Conservation (phyloP, 208 protist species). For the Leishmania martiniquensis region DNA sequence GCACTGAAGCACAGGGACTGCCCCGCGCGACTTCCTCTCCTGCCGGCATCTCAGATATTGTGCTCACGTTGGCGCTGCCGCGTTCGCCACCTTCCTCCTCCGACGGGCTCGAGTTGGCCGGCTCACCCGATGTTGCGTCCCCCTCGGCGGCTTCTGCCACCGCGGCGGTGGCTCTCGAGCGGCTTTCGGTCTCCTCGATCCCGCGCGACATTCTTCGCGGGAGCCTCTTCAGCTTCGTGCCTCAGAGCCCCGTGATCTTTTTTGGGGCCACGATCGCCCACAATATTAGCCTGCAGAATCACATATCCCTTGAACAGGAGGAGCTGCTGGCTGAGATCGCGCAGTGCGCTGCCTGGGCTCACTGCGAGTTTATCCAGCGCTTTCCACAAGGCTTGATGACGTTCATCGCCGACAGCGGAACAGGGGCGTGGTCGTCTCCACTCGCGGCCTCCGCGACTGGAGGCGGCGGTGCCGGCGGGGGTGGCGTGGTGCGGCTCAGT, state of each 20-base stretch:
- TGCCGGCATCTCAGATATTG: slow-evolving; percentile 1
- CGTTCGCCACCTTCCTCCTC: background rate
- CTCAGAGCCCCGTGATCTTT: slow-evolving; percentile 71
- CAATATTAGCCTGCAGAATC: slow-evolving; percentile 74
- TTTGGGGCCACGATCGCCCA: slow-evolving; percentile 75
- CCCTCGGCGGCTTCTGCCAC: background rate
- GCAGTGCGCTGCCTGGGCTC: slow-evolving; percentile 45
- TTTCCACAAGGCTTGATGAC: slow-evolving; percentile 74
- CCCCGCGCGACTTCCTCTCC: slow-evolving; percentile 3
- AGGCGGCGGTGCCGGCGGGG: slow-evolving; percentile 18
- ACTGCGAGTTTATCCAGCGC: slow-evolving; percentile 64
- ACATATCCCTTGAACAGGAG: slow-evolving; percentile 50
- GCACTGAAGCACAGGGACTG: background rate
- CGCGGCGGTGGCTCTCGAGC: slow-evolving; percentile 9
- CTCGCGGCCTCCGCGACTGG: slow-evolving; percentile 17
- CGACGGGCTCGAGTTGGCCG: background rate
- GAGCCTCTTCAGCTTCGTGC: slow-evolving; percentile 70
- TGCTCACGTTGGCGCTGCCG: slow-evolving; percentile 26
- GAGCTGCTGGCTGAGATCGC: slow-evolving; percentile 39
- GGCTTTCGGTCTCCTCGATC: slow-evolving; percentile 41
- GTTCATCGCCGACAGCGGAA: slow-evolving; percentile 41
- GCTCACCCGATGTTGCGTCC: background rate
- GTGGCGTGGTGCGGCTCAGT: slow-evolving; percentile 58
- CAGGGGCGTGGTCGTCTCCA: slow-evolving; percentile 22
- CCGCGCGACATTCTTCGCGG: slow-evolving; percentile 46